Conservation (phyloP, 2,329 filamentous ascomycete genomes). For the Colletotrichum lindemuthianum region DNA sequence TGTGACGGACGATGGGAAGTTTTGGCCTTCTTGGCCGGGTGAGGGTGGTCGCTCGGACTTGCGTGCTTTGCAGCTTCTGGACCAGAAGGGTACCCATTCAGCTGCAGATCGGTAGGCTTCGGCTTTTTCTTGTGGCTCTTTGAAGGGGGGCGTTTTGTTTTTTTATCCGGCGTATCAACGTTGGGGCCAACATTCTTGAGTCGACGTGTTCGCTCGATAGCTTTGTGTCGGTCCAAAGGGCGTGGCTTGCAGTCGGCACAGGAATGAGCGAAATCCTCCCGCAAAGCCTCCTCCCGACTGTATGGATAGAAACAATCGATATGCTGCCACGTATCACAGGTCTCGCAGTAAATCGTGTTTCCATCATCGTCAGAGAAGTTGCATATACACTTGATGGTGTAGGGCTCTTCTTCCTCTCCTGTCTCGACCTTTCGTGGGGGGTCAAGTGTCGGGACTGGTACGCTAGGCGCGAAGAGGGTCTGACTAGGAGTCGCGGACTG, state of each 20-base stretch:
- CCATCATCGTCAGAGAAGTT: conserved; percentile 94
- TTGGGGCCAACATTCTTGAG: conserved; percentile 56
- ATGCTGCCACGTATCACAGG: conserved; percentile 97
- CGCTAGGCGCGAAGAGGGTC: conserved; percentile 53
- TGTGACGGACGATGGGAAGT: conserved; percentile 81
- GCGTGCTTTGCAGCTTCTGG: conserved; percentile 63
- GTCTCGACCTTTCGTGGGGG: conserved; percentile 60
- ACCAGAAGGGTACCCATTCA: conserved; percentile 73
- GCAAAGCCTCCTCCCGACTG: conserved; percentile 76
- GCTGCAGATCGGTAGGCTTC: conserved; percentile 74
- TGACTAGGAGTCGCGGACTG: conserved; percentile 67
- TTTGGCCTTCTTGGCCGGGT: conserved; percentile 82
- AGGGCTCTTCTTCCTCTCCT: conserved; percentile 79
- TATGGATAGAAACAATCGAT: conserved; percentile 92
- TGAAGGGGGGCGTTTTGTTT: conserved; percentile 76
- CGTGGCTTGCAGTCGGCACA: conserved; percentile 91
- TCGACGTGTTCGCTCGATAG: conserved; percentile 76
- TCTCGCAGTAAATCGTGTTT: conserved; percentile 95
- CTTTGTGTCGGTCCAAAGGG: conserved; percentile 76
- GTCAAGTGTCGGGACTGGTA: conserved; percentile 52
- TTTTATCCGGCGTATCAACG: conserved; percentile 71
- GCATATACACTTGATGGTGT: conserved; percentile 98
- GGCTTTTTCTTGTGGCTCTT: conserved; percentile 91
- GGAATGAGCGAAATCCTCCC: conserved; percentile 80
- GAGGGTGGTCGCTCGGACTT: conserved; percentile 57